A percentile compares a stretch with the other conserved stretches of the same genome.
Evolutionary conservation across 345 rosid species (phyloP).

Genomic region (Rhizophora mangle): DNA sequence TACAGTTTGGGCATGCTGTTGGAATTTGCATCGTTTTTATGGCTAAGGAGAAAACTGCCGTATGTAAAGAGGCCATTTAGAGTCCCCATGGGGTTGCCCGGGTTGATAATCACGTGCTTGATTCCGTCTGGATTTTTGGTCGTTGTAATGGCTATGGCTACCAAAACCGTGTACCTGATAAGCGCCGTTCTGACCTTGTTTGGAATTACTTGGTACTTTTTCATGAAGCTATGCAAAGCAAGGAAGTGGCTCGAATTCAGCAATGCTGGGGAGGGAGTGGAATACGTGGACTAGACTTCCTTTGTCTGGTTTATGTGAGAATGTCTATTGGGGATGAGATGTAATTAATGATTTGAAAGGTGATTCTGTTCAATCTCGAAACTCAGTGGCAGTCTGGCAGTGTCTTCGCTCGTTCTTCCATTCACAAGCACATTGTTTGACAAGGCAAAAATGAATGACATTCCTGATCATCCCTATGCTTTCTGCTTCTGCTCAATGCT

Average conservation of each 20-base stretch:
- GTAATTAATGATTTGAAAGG: neutral
- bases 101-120: slow-evolving; percentile 34
- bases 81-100: slow-evolving; percentile 38
- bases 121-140: slow-evolving; percentile 44
- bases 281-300: neutral
- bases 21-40: slow-evolving; percentile 44
- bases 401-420: too few species aligned
- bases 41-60: slow-evolving; percentile 42
- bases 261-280: neutral
- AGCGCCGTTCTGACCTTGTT: slow-evolving; percentile 24
- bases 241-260: slow-evolving; percentile 33
- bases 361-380: neutral
- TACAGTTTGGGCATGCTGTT: slow-evolving; percentile 48
- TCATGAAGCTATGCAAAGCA: slow-evolving; percentile 30
- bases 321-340: neutral
- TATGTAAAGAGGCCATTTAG: slow-evolving; percentile 32
- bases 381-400: too few species aligned
- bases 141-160: slow-evolving; percentile 33
- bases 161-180: slow-evolving; percentile 26
- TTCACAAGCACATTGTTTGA: too few species aligned
- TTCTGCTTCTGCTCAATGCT: too few species aligned
- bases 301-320: neutral
- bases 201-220: slow-evolving; percentile 35
- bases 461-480: too few species aligned
- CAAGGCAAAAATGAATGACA: too few species aligned